Evolutionary conservation across 2,329 filamentous ascomycete species (phyloP).

Genomic region (Hypoxylon rubiginosum): DNA sequence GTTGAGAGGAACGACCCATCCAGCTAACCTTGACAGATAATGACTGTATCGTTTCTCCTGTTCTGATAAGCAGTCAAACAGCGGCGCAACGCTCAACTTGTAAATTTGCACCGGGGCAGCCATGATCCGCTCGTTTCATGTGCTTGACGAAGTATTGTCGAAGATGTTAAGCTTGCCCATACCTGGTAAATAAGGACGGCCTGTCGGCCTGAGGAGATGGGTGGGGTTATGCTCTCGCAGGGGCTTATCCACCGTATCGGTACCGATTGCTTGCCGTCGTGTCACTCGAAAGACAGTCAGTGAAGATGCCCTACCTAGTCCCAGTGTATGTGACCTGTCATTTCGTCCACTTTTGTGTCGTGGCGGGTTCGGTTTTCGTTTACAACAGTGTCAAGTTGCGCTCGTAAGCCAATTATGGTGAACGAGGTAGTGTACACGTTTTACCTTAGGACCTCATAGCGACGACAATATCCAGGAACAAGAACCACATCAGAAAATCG

Average conservation of each 20-base stretch:
- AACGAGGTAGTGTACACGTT: too few relatives aligned
- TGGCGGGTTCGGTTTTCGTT: too few relatives aligned
- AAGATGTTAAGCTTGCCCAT: neutral
- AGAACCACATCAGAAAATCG: too few relatives aligned
- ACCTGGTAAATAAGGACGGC: neutral
- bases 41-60: slow-evolving; percentile 76
- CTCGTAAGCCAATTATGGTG: too few relatives aligned
- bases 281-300: neutral
- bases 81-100: slow-evolving; percentile 37
- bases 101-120: slow-evolving; percentile 33
- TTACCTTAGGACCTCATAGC: too few relatives aligned
- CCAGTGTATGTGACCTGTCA: too few relatives aligned
- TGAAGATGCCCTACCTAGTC: neutral
- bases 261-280: neutral
- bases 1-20: neutral
- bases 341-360: too few relatives aligned
- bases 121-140: slow-evolving; percentile 4
- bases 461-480: too few relatives aligned
- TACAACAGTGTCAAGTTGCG: too few relatives aligned
- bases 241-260: neutral
- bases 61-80: slow-evolving; percentile 67
- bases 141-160: neutral
- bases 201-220: neutral
- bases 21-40: slow-evolving; percentile 60
- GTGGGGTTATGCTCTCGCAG: neutral